Conservation (phyloP, 2,329 filamentous ascomycete genomes). For the Penicillium sp. region DNA sequence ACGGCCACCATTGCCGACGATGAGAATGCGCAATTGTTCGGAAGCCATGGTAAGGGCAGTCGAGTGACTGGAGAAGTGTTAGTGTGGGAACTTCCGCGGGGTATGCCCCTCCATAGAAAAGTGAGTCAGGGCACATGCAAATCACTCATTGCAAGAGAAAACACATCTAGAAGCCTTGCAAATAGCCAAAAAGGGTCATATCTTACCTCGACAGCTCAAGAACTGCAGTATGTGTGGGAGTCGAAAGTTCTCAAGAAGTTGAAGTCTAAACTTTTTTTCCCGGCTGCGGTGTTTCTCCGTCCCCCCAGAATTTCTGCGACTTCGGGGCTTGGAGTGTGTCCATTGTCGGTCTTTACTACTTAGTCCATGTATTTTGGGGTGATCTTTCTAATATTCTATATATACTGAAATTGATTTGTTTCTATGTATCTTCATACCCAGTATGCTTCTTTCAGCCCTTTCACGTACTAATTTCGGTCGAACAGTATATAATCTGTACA, state of each 20-base stretch:
- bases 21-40: conserved; percentile 68
- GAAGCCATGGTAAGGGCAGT: conserved; percentile 38
- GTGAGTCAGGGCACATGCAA: not conserved
- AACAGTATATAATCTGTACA: no score
- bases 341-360: not conserved
- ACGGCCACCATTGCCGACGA: conserved; percentile 90
- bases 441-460: no score
- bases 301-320: conserved; percentile 13
- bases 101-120: conserved; percentile 18
- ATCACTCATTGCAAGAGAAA: not conserved
- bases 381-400: not conserved
- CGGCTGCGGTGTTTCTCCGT: conserved; percentile 27
- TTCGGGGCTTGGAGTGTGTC: not conserved
- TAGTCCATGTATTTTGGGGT: not conserved
- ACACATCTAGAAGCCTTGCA: not conserved
- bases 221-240: conserved; percentile 14
- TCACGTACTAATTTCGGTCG: no score
- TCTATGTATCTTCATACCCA: no score
- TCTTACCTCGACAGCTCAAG: conserved; percentile 25
- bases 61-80: conserved; percentile 24
- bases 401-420: not conserved
- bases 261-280: conserved; percentile 24
- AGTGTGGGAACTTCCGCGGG: conserved; percentile 23
- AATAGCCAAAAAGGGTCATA: not conserved
- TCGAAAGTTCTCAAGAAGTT: conserved; percentile 8